Conservation (phyloP, 495 filamentous ascomycete genomes). For the Penicillium macrosclerotiorum region DNA sequence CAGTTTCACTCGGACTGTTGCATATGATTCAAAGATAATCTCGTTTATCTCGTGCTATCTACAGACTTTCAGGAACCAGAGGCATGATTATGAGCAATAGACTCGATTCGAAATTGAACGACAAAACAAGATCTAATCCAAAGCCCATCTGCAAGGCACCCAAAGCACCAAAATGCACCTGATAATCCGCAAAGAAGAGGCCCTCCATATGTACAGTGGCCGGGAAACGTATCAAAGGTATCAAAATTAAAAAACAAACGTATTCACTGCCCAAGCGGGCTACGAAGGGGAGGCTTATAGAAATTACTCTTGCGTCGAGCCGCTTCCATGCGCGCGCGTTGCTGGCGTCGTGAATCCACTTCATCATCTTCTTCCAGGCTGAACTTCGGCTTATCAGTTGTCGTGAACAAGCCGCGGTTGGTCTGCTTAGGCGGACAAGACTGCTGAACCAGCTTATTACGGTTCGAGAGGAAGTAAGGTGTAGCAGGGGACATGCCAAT, state of each 20-base stretch:
- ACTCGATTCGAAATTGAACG: no score
- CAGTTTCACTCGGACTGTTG: no score
- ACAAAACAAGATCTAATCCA: neutral
- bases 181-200: slow-evolving; percentile 1
- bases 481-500: slow-evolving; percentile 53
- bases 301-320: slow-evolving; percentile 80
- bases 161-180: slow-evolving; percentile 2
- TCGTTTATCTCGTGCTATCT: no score
- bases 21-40: no score
- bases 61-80: no score
- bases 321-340: slow-evolving; percentile 67
- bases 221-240: slow-evolving; percentile 10
- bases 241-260: slow-evolving; percentile 3
- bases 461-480: slow-evolving; percentile 55
- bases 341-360: slow-evolving; percentile 38
- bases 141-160: neutral
- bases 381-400: slow-evolving; percentile 6
- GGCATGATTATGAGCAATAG: no score
- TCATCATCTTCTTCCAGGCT: slow-evolving; percentile 22
- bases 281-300: slow-evolving; percentile 74
- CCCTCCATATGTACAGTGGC: slow-evolving; percentile 23
- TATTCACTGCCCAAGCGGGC: slow-evolving; percentile 53
- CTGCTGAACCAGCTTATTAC: slow-evolving; percentile 57
- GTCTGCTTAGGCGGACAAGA: slow-evolving; percentile 72
- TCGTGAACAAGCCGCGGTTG: slow-evolving; percentile 44